These are phyloP conservation scores for Exophiala dermatitidis DNA, from an alignment of 2,329 filamentous ascomycete species.

Conservation along the genomic window DNA sequence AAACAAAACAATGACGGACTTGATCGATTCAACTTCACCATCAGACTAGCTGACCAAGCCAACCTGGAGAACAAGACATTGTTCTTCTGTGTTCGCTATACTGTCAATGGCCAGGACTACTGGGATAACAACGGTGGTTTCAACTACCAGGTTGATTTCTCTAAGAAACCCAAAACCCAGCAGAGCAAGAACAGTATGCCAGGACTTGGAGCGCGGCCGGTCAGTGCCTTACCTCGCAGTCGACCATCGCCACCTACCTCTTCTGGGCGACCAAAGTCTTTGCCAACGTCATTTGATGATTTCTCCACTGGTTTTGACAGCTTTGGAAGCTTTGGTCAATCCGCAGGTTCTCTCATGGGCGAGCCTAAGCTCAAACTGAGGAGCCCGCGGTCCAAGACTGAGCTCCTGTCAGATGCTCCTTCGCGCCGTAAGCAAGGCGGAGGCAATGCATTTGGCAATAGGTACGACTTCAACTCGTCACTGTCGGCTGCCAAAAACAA, in stretches of 20 bases:
- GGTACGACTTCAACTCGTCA: constrained; percentile 95
- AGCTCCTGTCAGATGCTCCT: constrained; percentile 54
- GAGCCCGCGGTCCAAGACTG: constrained; percentile 56
- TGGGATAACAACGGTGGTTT: constrained; percentile 88
- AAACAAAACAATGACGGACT: constrained; percentile 56
- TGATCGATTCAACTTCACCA: constrained; percentile 89
- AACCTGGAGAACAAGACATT: constrained; percentile 90
- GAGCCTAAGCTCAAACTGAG: constrained; percentile 66
- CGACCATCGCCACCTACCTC: constrained; percentile 52
- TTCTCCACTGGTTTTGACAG: constrained; percentile 57
- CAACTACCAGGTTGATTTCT: constrained; percentile 94
- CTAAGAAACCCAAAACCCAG: constrained; percentile 63
- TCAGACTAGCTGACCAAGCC: constrained; percentile 83
- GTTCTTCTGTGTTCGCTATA: constrained; percentile 85
- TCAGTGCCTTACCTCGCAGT: constrained; percentile 59
- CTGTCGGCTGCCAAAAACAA: constrained; percentile 71
- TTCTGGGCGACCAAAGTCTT: constrained; percentile 44
- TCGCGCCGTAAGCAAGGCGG: constrained; percentile 44
- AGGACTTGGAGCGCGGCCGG: constrained; percentile 46
- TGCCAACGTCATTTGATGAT: constrained; percentile 59
- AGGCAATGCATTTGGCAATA: constrained; percentile 75
- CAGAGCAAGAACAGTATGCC: constrained; percentile 38
- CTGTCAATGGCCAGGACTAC: constrained; percentile 72
- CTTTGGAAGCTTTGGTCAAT: constrained; percentile 49
- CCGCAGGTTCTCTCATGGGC: constrained; percentile 56